Evolutionary conservation across 352 stramenopile genomes (phyloP).

Genomic region (Pythium rishiriense): DNA sequence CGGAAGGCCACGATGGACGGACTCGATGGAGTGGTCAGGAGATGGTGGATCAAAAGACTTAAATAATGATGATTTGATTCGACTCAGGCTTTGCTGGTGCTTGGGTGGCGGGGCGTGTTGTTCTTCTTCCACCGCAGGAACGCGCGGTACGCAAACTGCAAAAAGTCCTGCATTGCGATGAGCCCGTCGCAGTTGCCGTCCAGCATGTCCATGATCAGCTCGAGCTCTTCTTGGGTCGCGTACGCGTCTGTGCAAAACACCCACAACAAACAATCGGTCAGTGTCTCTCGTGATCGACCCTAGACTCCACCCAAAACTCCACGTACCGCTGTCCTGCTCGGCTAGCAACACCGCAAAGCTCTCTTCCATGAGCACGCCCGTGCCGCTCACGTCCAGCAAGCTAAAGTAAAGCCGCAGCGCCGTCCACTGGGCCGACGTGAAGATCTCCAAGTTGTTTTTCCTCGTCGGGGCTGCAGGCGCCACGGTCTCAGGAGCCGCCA

Average conservation of each 20-base stretch:
- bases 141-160: conserved; percentile 80
- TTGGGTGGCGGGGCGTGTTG: neutral
- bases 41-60: conserved; percentile 1
- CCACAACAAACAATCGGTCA: neutral
- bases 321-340: conserved; percentile 78
- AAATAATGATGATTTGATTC: conserved; percentile 21
- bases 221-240: conserved; percentile 78
- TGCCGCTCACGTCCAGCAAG: conserved; percentile 68
- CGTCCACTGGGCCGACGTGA: conserved; percentile 73
- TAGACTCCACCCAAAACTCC: neutral
- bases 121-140: conserved; percentile 65
- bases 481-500: too few relatives aligned
- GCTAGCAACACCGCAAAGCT: conserved; percentile 79
- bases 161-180: conserved; percentile 79
- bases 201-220: conserved; percentile 76
- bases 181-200: conserved; percentile 77
- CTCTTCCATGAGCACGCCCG: conserved; percentile 72
- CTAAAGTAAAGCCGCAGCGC: conserved; percentile 76
- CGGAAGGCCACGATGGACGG: neutral
- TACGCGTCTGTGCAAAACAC: conserved; percentile 59
- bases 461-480: neutral
- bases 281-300: neutral
- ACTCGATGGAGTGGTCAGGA: neutral
- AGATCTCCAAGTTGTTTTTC: conserved; percentile 48
- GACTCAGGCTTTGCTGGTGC: conserved; percentile 6